These are phyloP conservation scores for Exophiala phaeomuriformis DNA, from an alignment of 2,329 filamentous ascomycete species.

Conservation along the genomic window DNA sequence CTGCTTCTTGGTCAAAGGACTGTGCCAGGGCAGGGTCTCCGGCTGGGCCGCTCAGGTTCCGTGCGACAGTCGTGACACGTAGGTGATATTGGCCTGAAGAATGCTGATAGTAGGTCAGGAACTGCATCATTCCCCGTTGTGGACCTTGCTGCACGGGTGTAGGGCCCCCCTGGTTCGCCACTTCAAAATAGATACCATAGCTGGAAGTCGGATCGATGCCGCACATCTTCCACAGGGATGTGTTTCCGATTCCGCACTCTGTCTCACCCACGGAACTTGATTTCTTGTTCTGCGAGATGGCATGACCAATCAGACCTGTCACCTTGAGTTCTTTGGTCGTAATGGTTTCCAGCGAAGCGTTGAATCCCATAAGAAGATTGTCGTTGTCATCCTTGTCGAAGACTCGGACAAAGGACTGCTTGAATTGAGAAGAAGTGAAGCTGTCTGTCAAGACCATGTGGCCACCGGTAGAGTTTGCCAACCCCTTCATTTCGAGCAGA, in stretches of 20 bases:
- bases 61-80: conserved; percentile 85
- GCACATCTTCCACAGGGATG: conserved; percentile 99
- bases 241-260: conserved; percentile 96
- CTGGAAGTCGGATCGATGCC: conserved; percentile 90
- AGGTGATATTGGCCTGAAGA: conserved; percentile 94
- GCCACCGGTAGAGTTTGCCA: conserved; percentile 91
- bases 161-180: conserved; percentile 85
- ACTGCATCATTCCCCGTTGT: conserved; percentile 94
- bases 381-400: conserved; percentile 96
- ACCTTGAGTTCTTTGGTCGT: conserved; percentile 98
- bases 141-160: conserved; percentile 76
- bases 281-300: conserved; percentile 95
- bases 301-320: conserved; percentile 92
- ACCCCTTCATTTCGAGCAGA: conserved; percentile 93
- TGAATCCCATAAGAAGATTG: conserved; percentile 96
- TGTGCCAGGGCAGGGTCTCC: conserved; percentile 93
- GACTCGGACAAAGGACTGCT: conserved; percentile 92
- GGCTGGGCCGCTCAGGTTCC: conserved; percentile 84
- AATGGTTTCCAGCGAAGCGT: conserved; percentile 87
- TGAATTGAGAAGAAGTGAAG: conserved; percentile 98
- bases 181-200: conserved; percentile 96
- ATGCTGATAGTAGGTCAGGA: conserved; percentile 97
- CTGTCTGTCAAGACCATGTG: conserved; percentile 98
- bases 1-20: conserved; percentile 96
- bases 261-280: conserved; percentile 95